Evolutionary conservation across 495 filamentous ascomycete species (phyloP), one percentile per base, ranked within the genome.

Genomic region (Penicillium angulare): DNA sequence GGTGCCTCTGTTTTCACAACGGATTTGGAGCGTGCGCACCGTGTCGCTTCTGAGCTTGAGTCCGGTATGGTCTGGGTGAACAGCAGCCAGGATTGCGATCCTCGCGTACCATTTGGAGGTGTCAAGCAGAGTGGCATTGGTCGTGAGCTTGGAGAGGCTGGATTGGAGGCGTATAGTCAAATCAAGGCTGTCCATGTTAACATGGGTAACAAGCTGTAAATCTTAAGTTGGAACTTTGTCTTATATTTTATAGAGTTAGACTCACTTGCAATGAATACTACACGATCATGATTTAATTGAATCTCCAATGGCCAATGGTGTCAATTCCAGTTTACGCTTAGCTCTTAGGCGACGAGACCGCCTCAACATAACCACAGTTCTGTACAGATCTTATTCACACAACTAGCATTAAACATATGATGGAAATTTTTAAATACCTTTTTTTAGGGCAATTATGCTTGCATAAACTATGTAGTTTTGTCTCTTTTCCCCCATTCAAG

Each of bases 61-160:
- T 81, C 90, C 0, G 93, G 93, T 34, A 96, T 95, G 91, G 91
- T 97, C 15, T 97, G 91, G 91, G 83, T 97, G 58, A 97, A 97
- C 65, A 87, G 82, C 49, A 87, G 83, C 59, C 85, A 90, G 47
- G 85, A 89, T 54, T 82, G 77, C 13, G 82, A 88, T 64, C 83
- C 78, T 40, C 65, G 88, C 10, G 78, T 95, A 18, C 90, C 89
- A 13, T 96, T 96, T 67, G 92, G 92, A 20, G 92, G 92, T 12
- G 88, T 97, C 35, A 97, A 97, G 79, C 88, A 95, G 77, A 90
- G 86, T 59, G 92, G 92, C 20, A 92, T 97, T 67, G 92, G 92
- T 2, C 72, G 91, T 16, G 90, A 95, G 72, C 65, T 93, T 46
- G 90, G 90, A 16, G 89, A 93, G 74, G 88, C 86, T 12, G 90